Evolutionary conservation across 345 rosid genomes (phyloP), one percentile per base, ranked within the genome.

Genomic region (Microcos paniculata): DNA sequence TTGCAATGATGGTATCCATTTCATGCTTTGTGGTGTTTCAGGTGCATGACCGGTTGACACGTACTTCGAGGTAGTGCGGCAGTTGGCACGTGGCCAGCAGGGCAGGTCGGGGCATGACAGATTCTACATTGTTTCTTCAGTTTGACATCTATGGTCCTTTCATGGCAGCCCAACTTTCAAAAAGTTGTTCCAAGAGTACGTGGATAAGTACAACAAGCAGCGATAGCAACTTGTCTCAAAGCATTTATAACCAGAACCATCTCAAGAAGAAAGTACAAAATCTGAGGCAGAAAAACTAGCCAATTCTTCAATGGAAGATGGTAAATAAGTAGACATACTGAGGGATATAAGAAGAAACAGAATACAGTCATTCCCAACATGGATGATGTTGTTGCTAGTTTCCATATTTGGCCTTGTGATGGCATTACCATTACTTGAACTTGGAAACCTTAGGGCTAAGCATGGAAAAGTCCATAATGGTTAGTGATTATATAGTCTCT

Each of bases 391-490:
- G 63, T 78, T 93, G 82, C 89, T 96, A 80, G 84, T 96, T 73
- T 96, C 98, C 10, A 84, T 92, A 77, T 90, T 94, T 40, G 98
- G 99, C 45, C 73, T 93, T 21, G 96, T 96, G 72, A 96, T 96
- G 99, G 94, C 99, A 1, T 83, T 96, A 82, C 99, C 99, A 28
- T 82, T 96, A 77, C 97, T 96, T 72, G 97, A 96, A 78, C 94
- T 91, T 77, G 92, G 85, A 91, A 26, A 46, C 19, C 23, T n/a
- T 13, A 35, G 46, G 49, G 56, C 40, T 48, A 51, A 33, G 51
- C 71, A 55, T 33, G 77, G 14, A n/a, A 65, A 77, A 72, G 12
- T 58, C 53, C 63, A 65, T 70, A 80, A 53, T 53, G 70, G 57
- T 76, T 81, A 75, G 86, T 58, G 52, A 62, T 45, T 46, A 64